Base-by-base conservation (phyloP, 2,329 filamentous ascomycete species). In the Chrysoporthe austroafricana region DNA sequence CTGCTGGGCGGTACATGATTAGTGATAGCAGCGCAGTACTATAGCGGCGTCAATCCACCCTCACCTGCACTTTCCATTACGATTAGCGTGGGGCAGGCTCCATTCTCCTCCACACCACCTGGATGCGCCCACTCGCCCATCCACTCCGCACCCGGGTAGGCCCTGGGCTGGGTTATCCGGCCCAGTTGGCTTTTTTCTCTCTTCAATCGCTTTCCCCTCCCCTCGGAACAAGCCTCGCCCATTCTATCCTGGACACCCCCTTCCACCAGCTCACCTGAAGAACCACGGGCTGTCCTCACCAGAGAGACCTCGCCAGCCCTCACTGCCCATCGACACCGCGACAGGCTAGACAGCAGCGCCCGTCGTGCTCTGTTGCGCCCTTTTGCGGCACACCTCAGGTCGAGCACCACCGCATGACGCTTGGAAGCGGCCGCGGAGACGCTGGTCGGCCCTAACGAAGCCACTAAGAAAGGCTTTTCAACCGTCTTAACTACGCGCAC, bases 401-500 rank as follows among this genome's bases (percentile, higher is more conserved):
- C 39, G 16, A 18, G 26, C 36, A 48, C 34, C 52, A 46, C 21
- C 42, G 54, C 63, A 64, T 64, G 63, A 64, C 63, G 63, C 26
- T 64, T 59, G 14, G 16, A 26, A 57, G 52, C 63, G 54, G 36
- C 54, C 54, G n/a, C 63, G 42, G 63, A 64, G 63, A 59, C 54
- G 6, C 26, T 64, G 64, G 54, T 70, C 58, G 64, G 69, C 58
- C 66, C 63, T 60, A 61, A 61, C 13, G 8, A 63, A 66, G 67
- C 62, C 67, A 50, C 61, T 63, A 48, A 39, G 68, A 67, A 71
- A 66, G 64, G 67, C 62, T 68, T 69, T 70, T 52, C 18, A 26
- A 64, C 50, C 50, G 14, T 16, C 34, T 56, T 34, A 14, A 32
- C 1, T 43, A 18, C 16, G 26, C 7, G 4, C 39, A 6, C 50